Evolutionary conservation across 345 rosid species (phyloP), one percentile per base, ranked within the genome.

Genomic region (Psidium friedrichsthalianum): DNA sequence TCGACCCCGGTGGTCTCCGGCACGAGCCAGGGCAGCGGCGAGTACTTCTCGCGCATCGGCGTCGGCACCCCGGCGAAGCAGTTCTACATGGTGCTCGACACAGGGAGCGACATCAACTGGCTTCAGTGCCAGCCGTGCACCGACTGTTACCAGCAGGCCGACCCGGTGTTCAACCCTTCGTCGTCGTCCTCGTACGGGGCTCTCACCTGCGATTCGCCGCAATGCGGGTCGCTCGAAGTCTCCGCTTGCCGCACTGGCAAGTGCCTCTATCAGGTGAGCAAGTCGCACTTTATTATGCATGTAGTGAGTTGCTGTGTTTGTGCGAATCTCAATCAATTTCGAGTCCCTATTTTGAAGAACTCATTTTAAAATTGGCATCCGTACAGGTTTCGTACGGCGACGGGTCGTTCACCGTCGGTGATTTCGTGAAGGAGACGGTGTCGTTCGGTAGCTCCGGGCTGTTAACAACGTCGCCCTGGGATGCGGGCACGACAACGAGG

Each of bases 401-500:
- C 59, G 99, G 99, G 8, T 97, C 99, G 11, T 97, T 83, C 88
- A 96, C 98, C 2, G 90, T 91, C 25, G 99, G 99, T 12, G 92
- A 92, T 3, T 94, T 91, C 87, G 91, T 93, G 1, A 91, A 94
- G 14, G 99, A 96, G 82, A 91, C 96, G 86, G 83, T 97, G 92
- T 89, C 98, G 86, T 94, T 97, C 86, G 98, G 96, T 0, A 84
- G 76, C 81, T 92, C 93, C 11, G 93, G 95, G 51, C 83, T 44
- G 74, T 93, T 5, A 52, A 86, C 36, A 5, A 83, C 85, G 90
- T 94, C 2, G 97, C 94, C 29, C 82, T 97, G 32, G 99, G 99
- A 0, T 95, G 98, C 74, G 99, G 98, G 54, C 98, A 90, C 47
- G 95, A 96, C 78, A 97, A 96, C 83, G 98, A 97, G 87, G 98